Evolutionary conservation across 2,329 filamentous ascomycete genomes (phyloP), one percentile per base, ranked within the genome.

Genomic region (Xylariales sp.): DNA sequence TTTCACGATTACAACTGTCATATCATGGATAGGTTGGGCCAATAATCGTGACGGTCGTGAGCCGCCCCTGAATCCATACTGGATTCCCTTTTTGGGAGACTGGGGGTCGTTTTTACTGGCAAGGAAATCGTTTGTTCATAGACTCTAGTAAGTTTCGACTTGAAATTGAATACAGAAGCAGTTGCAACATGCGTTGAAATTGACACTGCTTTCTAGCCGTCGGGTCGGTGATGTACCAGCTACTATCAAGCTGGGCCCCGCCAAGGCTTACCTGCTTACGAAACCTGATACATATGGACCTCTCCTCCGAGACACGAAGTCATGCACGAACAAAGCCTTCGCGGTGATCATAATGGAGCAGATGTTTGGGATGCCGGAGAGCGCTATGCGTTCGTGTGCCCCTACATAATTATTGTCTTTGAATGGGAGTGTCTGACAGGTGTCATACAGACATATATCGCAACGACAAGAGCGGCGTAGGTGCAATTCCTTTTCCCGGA

Each of bases 281-380:
- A 46, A 64, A 9, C 62, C 62, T n/a, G 54, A 64, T 6, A 58
- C 46, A 16, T 64, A 64, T 57, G 62, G 62, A n/a, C 45, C 45
- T 10, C 34, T 64, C 45, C 54, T 64, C 16, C 58, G 28, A 46
- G 62, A 64, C 30, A 64, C 62, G 7, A 36, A 28, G 23, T 64
- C 62, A 46, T 64, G 62, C 36, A 64, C 62, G 9, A 64, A 64
- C 30, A 64, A 64, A 45, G 55, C 62, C 9, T 64, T 64, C n/a
- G 62, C 62, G 5, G 62, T 64, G 7, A 12, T 64, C 16, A 58
- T 64, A n/a, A 52, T 52, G 45, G 62, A 64, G 46, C 62, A 64
- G 45, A 52, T 64, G 45, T 64, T 64, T 32, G 62, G 62, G 16
- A 62, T 52, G 48, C 59, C 59, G 7, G 54, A 62, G 49, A 62